Evolutionary conservation across 1,284 basidiomycete genomes (phyloP), one percentile per base, ranked within the genome.

Genomic region (Vanrija humicola): DNA sequence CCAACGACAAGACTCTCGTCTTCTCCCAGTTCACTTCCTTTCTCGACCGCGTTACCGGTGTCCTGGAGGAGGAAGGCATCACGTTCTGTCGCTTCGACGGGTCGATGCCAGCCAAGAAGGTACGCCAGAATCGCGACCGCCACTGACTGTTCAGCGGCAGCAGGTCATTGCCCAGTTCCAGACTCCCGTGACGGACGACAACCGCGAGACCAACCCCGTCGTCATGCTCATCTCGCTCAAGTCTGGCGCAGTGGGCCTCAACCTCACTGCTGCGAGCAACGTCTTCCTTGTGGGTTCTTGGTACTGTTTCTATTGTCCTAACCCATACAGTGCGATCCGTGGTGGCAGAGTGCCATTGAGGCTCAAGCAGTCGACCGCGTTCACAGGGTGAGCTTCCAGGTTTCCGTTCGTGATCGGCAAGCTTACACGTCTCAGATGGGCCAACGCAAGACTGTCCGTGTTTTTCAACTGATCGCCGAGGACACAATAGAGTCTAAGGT

Each of bases 161-260:
- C 86, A 89, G 64, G 84, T 86, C 4, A 83, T 92, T 52, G 81
- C 84, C n/a, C 78, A 77, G 12, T 91, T 91, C 69, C 85, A 83
- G 47, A 76, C 84, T 14, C 87, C 89, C 0, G 63, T 87, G 7
- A 78, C 79, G 16, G 77, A 77, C 10, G 45, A 50, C n/a, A 58
- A 60, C 18, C 16, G 51, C 2, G 26, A 38, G 7, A 43, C 47
- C 28, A 88, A 85, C 67, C 88, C 90, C 1, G 82, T 80, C 57
- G 86, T 93, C 28, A 86, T 93, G 86, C 80, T 94, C 49, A 88
- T 94, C 52, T 93, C 90, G 7, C 79, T 94, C 63, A 93, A 92
- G 64, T 76, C 77, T 3, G 79, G 79, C 15, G 90, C 91, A 3
- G 81, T 93, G 23, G 91, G 90, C 5, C 77, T 94, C 52, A 94